Conservation (phyloP, 805 yeast species). For the Yarrowia bubula region DNA sequence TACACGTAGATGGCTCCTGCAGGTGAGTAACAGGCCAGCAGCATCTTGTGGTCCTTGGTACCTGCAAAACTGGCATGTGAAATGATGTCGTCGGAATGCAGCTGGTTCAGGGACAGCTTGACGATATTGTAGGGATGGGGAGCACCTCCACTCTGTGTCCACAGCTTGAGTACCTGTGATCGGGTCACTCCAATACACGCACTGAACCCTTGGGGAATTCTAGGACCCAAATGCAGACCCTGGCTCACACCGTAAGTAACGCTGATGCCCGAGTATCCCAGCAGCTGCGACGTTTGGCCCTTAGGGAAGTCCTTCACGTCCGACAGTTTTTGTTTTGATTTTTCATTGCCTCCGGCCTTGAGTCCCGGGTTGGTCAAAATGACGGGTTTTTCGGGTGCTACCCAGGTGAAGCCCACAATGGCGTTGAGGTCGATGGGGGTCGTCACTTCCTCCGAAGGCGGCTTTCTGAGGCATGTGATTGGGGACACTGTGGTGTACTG, state of each 20-base stretch:
- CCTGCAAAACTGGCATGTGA: constrained; percentile 36
- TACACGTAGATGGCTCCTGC: constrained; percentile 33
- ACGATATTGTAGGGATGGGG: constrained; percentile 31
- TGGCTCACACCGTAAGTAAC: constrained; percentile 64
- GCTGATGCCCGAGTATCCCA: constrained; percentile 59
- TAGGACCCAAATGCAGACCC: constrained; percentile 53
- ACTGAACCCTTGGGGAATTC: constrained; percentile 30
- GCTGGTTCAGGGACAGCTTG: constrained; percentile 33
- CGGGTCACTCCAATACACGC: constrained; percentile 18
- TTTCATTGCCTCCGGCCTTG: constrained; percentile 31
- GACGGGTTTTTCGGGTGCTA: constrained; percentile 66
- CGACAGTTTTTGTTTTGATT: background rate
- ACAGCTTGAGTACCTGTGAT: constrained; percentile 4
- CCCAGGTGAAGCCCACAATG: constrained; percentile 64
- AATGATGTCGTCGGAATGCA: constrained; percentile 31
- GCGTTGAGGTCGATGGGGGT: constrained; percentile 35
- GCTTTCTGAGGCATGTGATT: constrained; percentile 1
- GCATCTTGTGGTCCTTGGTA: constrained; percentile 34
- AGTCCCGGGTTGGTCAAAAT: constrained; percentile 60
- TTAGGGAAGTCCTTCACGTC: constrained; percentile 38
- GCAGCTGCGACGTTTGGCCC: constrained; percentile 52
- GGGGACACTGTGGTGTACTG: constrained; percentile 32
- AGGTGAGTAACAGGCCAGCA: constrained; percentile 36
- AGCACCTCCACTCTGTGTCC: background rate
- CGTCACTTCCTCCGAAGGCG: constrained; percentile 24